These are phyloP conservation scores for Fusarium odoratissimum DNA, from an alignment of 2,329 filamentous ascomycete genomes.

Conservation along the genomic window DNA sequence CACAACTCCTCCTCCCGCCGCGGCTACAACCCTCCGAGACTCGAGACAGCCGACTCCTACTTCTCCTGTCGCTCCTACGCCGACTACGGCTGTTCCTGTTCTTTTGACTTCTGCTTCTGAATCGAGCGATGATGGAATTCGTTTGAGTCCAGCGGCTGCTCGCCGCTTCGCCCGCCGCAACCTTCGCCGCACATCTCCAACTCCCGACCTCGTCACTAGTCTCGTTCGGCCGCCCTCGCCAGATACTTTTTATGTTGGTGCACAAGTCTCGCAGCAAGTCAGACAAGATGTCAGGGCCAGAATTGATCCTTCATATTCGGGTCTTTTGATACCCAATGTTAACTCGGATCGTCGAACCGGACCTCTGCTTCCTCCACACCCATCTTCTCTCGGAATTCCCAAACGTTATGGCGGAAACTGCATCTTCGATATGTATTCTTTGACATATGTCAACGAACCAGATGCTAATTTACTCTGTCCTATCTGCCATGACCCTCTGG, in stretches of 20 bases:
- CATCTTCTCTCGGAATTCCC: slow-evolving; percentile 54
- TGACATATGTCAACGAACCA: slow-evolving; percentile 57
- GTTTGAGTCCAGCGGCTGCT: slow-evolving; percentile 50
- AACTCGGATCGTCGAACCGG: slow-evolving; percentile 48
- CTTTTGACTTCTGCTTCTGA: slow-evolving; percentile 46
- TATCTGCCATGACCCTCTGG: slow-evolving; percentile 70
- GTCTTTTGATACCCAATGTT: slow-evolving; percentile 37
- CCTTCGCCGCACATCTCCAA: slow-evolving; percentile 51
- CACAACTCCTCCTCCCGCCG: slow-evolving; percentile 36
- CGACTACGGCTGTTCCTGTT: slow-evolving; percentile 1
- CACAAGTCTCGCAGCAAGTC: slow-evolving; percentile 42
- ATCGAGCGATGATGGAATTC: slow-evolving; percentile 52
- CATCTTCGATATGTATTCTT: slow-evolving; percentile 59
- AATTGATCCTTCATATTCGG: slow-evolving; percentile 24
- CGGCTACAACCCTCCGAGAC: slow-evolving; percentile 11
- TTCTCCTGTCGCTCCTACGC: slow-evolving; percentile 9
- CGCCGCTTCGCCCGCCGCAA: slow-evolving; percentile 53
- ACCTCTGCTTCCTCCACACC: slow-evolving; percentile 51
- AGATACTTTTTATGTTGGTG: slow-evolving; percentile 49
- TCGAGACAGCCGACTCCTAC: slow-evolving; percentile 27
- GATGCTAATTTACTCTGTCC: slow-evolving; percentile 64
- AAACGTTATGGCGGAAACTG: slow-evolving; percentile 52
- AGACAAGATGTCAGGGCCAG: slow-evolving; percentile 34
- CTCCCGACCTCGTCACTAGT: slow-evolving; percentile 55
- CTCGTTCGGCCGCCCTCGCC: slow-evolving; percentile 54